These are phyloP conservation scores for Coniophora puteana DNA, from an alignment of 1,284 basidiomycete genomes.

Conservation along the genomic window DNA sequence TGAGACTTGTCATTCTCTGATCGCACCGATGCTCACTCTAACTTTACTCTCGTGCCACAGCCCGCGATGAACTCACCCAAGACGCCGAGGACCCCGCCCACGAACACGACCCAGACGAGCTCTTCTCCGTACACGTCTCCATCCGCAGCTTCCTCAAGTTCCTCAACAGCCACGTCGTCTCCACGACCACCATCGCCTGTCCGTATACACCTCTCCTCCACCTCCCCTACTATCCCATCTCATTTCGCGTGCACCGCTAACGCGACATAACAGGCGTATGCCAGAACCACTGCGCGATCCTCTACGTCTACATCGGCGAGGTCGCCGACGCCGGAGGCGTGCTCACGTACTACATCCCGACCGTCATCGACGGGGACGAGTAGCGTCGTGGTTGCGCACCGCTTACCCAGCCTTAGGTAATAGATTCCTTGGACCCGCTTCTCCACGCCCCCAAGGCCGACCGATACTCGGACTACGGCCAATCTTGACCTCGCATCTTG, in stretches of 20 bases:
- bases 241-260: conserved; percentile 2
- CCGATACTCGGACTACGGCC: too few species aligned
- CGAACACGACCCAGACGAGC: conserved; percentile 44
- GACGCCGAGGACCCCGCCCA: conserved; percentile 31
- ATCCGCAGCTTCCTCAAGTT: conserved; percentile 81
- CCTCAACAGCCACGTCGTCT: conserved; percentile 80
- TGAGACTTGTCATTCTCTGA: neutral
- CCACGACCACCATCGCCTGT: conserved; percentile 86
- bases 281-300: conserved; percentile 80
- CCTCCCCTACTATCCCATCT: conserved; percentile 1
- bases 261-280: conserved; percentile 64
- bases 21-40: neutral
- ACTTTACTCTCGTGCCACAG: conserved; percentile 4
- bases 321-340: conserved; percentile 80
- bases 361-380: conserved; percentile 40
- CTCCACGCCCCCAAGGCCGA: neutral
- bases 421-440: too few species aligned
- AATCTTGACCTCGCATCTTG: too few species aligned
- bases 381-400: too few species aligned
- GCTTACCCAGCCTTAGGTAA: too few species aligned
- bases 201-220: conserved; percentile 22
- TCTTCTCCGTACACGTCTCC: conserved; percentile 69
- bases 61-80: conserved; percentile 20
- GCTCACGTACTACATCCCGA: conserved; percentile 86
- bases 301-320: conserved; percentile 89